These are phyloP conservation scores for Phytophthora ramorum DNA, from an alignment of 352 stramenopile genomes.

Conservation along the genomic window DNA sequence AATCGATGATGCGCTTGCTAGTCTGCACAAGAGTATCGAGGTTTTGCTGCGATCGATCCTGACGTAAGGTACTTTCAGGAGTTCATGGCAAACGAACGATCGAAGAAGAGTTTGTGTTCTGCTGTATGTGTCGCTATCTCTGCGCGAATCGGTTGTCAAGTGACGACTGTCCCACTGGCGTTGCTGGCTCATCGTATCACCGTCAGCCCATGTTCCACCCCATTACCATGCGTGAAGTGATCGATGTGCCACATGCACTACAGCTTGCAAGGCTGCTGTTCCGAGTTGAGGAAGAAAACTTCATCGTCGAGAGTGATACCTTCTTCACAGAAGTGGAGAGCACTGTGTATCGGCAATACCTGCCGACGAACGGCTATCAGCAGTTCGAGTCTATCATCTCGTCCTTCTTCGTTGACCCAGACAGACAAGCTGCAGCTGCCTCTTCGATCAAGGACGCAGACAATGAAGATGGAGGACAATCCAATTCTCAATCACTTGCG, in stretches of 20 bases:
- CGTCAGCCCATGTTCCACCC: conserved; percentile 62
- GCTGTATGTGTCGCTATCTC: conserved; percentile 58
- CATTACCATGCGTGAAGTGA: conserved; percentile 62
- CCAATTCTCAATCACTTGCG: neutral
- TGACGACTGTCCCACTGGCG: conserved; percentile 20
- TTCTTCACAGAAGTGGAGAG: conserved; percentile 60
- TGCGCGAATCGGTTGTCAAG: conserved; percentile 22
- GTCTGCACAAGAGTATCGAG: conserved; percentile 38
- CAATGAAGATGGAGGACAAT: neutral
- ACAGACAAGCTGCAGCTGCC: conserved; percentile 13
- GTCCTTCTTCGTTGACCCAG: conserved; percentile 42
- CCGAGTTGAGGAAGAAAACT: conserved; percentile 50
- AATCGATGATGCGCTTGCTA: conserved; percentile 52
- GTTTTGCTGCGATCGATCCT: conserved; percentile 49
- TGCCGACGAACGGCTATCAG: conserved; percentile 51
- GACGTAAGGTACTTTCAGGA: conserved; percentile 70
- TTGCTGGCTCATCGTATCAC: conserved; percentile 12
- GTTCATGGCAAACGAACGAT: conserved; percentile 56
- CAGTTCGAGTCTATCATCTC: conserved; percentile 66
- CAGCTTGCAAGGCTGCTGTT: conserved; percentile 58
- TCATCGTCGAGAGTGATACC: conserved; percentile 44
- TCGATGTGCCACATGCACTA: conserved; percentile 52
- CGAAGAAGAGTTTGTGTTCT: conserved; percentile 70
- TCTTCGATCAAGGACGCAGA: conserved; percentile 6
- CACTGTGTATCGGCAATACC: conserved; percentile 60